Percentiles rank a stretch among this genome's conserved stretches.
These are phyloP conservation scores for Bacidia rubella DNA, from an alignment of 495 filamentous ascomycete genomes.

Conservation along the genomic window DNA sequence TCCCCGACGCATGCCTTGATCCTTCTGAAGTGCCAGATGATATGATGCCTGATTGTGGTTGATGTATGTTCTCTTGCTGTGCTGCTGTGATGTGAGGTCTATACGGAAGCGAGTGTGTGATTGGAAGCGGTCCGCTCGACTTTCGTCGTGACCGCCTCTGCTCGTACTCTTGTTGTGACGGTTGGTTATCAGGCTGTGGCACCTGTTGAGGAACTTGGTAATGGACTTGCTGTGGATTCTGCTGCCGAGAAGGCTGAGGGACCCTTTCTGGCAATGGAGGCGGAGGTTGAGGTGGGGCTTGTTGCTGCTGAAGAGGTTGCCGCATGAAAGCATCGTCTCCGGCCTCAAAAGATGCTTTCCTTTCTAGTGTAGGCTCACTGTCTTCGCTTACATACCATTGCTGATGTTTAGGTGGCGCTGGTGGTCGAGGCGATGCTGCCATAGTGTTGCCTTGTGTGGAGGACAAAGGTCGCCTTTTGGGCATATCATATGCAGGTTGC, in stretches of 20 bases:
- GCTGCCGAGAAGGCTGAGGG: not conserved
- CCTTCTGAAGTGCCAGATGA: conserved; percentile 28
- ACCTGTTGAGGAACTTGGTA: not conserved
- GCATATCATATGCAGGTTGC: conserved; percentile 1
- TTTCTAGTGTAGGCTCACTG: not conserved
- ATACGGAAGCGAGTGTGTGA: conserved; percentile 22
- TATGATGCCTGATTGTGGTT: conserved; percentile 29
- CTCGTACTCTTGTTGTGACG: conserved; percentile 1
- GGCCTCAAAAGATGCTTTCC: conserved; percentile 12
- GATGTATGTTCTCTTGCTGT: conserved; percentile 23
- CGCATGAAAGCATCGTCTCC: conserved; percentile 14
- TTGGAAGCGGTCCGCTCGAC: conserved; percentile 12
- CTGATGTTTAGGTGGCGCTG: conserved; percentile 1
- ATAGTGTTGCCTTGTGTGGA: conserved; percentile 7
- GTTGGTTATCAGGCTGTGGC: not conserved
- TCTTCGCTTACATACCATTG: not conserved
- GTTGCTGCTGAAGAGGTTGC: conserved; percentile 3
- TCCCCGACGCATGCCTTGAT: conserved; percentile 16
- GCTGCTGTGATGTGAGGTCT: conserved; percentile 25
- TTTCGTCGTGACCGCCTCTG: conserved; percentile 1
- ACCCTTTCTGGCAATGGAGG: not conserved
- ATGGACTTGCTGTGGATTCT: not conserved
- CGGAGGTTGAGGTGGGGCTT: not conserved
- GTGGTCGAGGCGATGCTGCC: conserved; percentile 3
- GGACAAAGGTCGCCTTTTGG: conserved; percentile 10